Conservation (phyloP, 2,329 filamentous ascomycete species). For the Cordyceps pruinosa region DNA sequence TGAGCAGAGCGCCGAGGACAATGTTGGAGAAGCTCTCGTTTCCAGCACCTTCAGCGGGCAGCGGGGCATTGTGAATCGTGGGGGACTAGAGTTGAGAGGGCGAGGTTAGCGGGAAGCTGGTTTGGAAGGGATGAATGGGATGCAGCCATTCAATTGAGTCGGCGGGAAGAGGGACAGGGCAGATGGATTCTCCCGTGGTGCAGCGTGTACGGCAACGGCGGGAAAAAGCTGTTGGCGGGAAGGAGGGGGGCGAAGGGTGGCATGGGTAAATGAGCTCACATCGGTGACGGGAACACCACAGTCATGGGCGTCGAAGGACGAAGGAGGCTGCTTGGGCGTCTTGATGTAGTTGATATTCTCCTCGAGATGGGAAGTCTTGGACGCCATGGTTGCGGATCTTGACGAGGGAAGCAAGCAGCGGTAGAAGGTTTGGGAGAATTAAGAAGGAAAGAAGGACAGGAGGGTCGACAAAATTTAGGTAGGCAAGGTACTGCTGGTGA, state of each 20-base stretch:
- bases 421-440: neutral
- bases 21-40: constrained; percentile 83
- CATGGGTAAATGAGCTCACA: constrained; percentile 31
- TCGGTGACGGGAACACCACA: constrained; percentile 36
- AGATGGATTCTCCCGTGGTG: neutral
- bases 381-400: constrained; percentile 10
- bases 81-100: constrained; percentile 20
- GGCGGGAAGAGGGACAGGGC: neutral
- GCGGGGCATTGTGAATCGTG: constrained; percentile 90
- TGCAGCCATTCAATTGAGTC: neutral
- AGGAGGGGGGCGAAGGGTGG: neutral
- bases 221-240: neutral
- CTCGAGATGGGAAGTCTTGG: constrained; percentile 10
- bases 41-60: constrained; percentile 82
- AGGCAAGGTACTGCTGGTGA: too few species aligned
- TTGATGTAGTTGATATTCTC: constrained; percentile 22
- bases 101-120: neutral
- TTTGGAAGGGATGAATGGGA: neutral
- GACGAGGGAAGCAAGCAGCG: constrained; percentile 2
- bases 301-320: constrained; percentile 67
- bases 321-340: constrained; percentile 30
- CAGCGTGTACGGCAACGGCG: neutral
- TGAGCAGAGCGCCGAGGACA: constrained; percentile 63
- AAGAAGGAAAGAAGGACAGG: constrained; percentile 1
- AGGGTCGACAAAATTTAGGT: constrained; percentile 4